Evolutionary conservation across 2,329 filamentous ascomycete genomes (phyloP).

Genomic region (Fusarium fujikuroi): DNA sequence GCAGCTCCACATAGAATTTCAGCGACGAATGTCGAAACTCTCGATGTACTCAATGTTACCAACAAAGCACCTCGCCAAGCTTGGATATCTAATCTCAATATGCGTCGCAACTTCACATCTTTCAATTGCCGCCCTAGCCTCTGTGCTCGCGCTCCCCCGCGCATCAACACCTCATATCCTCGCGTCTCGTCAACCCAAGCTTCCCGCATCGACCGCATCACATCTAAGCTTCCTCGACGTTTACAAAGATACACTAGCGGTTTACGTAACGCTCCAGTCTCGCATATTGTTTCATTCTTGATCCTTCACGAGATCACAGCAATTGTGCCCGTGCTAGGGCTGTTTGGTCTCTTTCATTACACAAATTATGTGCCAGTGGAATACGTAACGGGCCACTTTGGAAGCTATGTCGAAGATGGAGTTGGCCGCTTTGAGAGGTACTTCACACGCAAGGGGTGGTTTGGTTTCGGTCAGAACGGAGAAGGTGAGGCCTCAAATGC

Average conservation of each 20-base stretch:
- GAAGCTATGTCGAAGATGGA: constrained; percentile 66
- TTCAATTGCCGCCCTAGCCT: constrained; percentile 39
- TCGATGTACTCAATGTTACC: background rate
- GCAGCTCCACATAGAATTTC: constrained; percentile 28
- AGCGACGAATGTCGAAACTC: background rate
- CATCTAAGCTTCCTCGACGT: constrained; percentile 69
- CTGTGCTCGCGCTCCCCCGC: constrained; percentile 12
- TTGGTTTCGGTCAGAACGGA: constrained; percentile 65
- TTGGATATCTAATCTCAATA: background rate
- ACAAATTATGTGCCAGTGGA: constrained; percentile 74
- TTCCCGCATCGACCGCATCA: constrained; percentile 58
- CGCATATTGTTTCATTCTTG: constrained; percentile 86
- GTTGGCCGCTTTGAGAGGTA: constrained; percentile 81
- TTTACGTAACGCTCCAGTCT: constrained; percentile 80
- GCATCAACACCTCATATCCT: constrained; percentile 6
- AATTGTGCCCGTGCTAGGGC: constrained; percentile 78
- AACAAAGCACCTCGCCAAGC: background rate
- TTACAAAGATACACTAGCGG: constrained; percentile 75
- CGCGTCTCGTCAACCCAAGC: constrained; percentile 46
- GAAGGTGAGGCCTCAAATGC: constrained; percentile 1
- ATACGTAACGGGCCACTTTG: constrained; percentile 62
- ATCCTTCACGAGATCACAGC: constrained; percentile 94
- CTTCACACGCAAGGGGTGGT: constrained; percentile 83
- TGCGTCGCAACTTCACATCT: constrained; percentile 41
- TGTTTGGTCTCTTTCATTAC: constrained; percentile 84